phyloP scores from a whole-genome alignment of 1,284 basidiomycete species.

The Veloboletus limbatus region DNA sequence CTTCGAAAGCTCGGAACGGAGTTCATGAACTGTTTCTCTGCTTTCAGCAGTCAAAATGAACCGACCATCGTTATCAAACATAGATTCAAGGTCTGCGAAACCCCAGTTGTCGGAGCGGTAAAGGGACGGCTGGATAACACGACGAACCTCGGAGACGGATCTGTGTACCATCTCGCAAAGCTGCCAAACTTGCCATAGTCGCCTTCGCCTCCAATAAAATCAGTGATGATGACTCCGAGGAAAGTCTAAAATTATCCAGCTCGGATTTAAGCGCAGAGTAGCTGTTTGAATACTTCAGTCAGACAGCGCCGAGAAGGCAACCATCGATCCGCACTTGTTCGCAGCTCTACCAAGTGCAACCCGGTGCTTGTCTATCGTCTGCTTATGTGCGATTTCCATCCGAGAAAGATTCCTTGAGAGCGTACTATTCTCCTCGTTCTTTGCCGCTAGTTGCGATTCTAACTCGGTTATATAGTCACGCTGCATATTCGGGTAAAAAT shows the following conservation, averaged over 20 bases:
- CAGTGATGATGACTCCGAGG: conserved; percentile 10
- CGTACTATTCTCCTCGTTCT: conserved; percentile 13
- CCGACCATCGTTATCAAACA: conserved; percentile 30
- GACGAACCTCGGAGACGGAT: conserved; percentile 25
- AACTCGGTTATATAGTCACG: conserved; percentile 16
- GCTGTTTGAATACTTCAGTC: conserved; percentile 10
- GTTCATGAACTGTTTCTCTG: conserved; percentile 37
- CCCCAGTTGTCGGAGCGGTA: background rate
- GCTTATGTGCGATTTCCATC: conserved; percentile 18
- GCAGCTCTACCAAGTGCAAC: conserved; percentile 20
- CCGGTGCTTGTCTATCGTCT: conserved; percentile 13
- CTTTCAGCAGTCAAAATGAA: conserved; percentile 31
- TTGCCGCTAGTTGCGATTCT: conserved; percentile 21
- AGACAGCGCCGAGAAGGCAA: background rate
- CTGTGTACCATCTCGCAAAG: conserved; percentile 20
- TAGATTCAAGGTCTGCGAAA: conserved; percentile 32
- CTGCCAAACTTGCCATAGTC: conserved; percentile 18
- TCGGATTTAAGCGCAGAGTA: conserved; percentile 25
- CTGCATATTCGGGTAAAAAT: conserved; percentile 10
- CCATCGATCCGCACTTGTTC: conserved; percentile 18
- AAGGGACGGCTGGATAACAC: background rate
- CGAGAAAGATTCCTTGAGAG: conserved; percentile 17
- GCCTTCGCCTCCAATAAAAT: conserved; percentile 24
- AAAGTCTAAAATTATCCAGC: conserved; percentile 22
- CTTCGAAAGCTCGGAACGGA: conserved; percentile 36